Evolutionary conservation across 83 land plant genomes (phyloP).

Genomic region (Picea abies): DNA sequence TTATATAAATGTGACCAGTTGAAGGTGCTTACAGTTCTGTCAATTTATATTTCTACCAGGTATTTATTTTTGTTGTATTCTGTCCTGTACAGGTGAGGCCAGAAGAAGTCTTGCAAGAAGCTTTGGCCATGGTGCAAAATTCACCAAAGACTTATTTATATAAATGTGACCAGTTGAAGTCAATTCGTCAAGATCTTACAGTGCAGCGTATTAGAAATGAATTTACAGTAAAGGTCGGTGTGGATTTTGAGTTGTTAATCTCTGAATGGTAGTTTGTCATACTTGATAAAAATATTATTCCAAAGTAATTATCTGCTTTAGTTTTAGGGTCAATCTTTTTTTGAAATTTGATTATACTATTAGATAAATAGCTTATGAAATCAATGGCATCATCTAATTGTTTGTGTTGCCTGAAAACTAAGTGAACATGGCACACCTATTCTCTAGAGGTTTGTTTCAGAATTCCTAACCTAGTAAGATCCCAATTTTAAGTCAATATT

Average conservation of each 20-base stretch:
- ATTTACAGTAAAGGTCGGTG: constrained; percentile 78
- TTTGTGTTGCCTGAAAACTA: background rate
- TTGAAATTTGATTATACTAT: background rate
- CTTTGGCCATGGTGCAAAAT: constrained; percentile 77
- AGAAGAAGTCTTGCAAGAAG: constrained; percentile 88
- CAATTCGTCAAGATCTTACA: constrained; percentile 97
- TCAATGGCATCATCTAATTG: background rate
- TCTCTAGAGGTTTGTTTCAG: background rate
- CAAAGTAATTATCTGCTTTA: background rate
- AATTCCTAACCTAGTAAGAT: background rate
- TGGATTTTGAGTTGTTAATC: background rate
- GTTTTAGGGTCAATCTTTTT: background rate
- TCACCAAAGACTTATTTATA: constrained; percentile 88
- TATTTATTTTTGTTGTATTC: constrained; percentile 6
- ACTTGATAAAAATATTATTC: background rate
- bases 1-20: constrained; percentile 98
- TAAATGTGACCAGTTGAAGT: constrained; percentile 98
- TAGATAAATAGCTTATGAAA: background rate
- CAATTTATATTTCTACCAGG: background rate
- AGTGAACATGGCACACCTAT: background rate
- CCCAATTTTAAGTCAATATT: background rate
- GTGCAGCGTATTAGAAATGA: constrained; percentile 91
- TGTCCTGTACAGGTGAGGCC: constrained; percentile 82
- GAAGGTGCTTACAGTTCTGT: constrained; percentile 27
- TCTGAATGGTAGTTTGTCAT: background rate